Evolutionary conservation across 768 basidiomycete species (phyloP).

Genomic region (Mycena pura): DNA sequence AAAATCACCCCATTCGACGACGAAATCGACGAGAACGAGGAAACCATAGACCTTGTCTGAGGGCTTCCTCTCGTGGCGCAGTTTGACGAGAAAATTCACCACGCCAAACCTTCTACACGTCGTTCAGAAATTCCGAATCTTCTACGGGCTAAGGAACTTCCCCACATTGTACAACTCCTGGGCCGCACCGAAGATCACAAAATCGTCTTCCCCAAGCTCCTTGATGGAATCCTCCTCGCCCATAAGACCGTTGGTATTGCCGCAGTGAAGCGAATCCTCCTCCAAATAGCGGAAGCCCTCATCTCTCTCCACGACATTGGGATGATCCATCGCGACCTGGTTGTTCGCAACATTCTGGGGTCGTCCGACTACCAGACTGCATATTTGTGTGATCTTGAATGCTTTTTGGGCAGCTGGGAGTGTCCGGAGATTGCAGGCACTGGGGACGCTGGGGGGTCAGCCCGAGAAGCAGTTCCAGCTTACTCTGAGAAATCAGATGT

Average conservation of each 20-base stretch:
- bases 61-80: slow-evolving; percentile 3
- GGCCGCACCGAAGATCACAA: slow-evolving; percentile 16
- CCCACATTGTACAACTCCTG: slow-evolving; percentile 12
- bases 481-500: slow-evolving; percentile 23
- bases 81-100: slow-evolving; percentile 8
- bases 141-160: slow-evolving; percentile 10
- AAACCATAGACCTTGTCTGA: not conserved
- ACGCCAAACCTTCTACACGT: not conserved
- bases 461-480: not conserved
- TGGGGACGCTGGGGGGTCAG: not conserved
- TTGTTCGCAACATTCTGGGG: slow-evolving; percentile 4
- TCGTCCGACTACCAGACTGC: not conserved
- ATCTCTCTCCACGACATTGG: slow-evolving; percentile 8
- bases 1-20: not conserved
- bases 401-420: not conserved
- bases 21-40: not conserved
- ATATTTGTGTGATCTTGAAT: not conserved
- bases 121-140: slow-evolving; percentile 9
- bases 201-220: slow-evolving; percentile 14
- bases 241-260: not conserved
- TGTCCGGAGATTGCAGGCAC: not conserved
- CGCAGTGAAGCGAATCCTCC: not conserved
- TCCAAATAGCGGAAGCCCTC: slow-evolving; percentile 8
- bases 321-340: slow-evolving; percentile 12
- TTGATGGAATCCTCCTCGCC: not conserved